Percentiles rank a stretch among this genome's conserved stretches.
Evolutionary conservation across 139 green algal genomes (phyloP).

Genomic region (Chlorella sp.): DNA sequence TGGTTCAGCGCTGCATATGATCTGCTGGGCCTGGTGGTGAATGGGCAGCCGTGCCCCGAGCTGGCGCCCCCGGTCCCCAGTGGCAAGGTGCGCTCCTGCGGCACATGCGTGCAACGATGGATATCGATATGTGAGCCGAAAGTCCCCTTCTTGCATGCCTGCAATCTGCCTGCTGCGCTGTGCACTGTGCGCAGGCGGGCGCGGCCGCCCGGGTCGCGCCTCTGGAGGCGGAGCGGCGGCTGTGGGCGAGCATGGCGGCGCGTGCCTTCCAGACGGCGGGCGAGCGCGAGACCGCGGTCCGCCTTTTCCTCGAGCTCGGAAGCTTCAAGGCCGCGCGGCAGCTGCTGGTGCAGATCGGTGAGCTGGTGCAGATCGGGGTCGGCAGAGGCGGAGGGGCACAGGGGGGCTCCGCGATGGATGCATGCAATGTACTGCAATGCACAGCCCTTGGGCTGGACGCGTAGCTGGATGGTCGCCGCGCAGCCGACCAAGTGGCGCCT

Average conservation of each 20-base stretch:
- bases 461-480: too few species aligned
- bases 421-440: constrained; percentile 2
- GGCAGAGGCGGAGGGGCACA: too few species aligned
- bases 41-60: background rate
- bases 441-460: too few species aligned
- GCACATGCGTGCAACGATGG: background rate
- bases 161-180: too few species aligned
- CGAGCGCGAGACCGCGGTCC: constrained; percentile 22
- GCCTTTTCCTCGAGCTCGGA: background rate
- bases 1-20: constrained; percentile 21
- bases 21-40: constrained; percentile 17
- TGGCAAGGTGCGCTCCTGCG: background rate
- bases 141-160: background rate
- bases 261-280: constrained; percentile 17
- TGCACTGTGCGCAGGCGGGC: background rate
- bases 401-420: too few species aligned
- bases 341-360: background rate
- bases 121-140: background rate
- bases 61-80: background rate
- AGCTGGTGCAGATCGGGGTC: too few species aligned
- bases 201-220: background rate
- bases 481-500: too few species aligned
- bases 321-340: background rate
- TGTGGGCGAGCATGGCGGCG: constrained; percentile 9
- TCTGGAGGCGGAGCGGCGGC: constrained; percentile 7